These are phyloP conservation scores for Suillus decipiens DNA, from an alignment of 768 basidiomycete genomes.

Conservation along the genomic window DNA sequence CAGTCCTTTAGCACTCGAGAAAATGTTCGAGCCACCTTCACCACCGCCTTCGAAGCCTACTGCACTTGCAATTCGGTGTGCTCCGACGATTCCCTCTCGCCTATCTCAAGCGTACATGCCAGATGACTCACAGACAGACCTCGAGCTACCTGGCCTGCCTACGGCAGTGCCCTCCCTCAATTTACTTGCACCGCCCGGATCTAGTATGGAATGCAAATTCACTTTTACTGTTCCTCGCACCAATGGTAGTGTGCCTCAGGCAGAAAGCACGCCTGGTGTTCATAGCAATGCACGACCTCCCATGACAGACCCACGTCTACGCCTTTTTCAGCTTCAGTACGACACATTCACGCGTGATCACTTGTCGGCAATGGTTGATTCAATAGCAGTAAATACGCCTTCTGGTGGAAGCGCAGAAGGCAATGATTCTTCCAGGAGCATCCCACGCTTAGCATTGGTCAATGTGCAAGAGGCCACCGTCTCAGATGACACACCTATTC, in stretches of 20 bases:
- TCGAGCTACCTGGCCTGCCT: slow-evolving; percentile 18
- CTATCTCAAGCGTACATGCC: slow-evolving; percentile 39
- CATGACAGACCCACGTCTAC: slow-evolving; percentile 71
- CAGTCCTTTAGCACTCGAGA: slow-evolving; percentile 82
- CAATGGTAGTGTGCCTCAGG: slow-evolving; percentile 45
- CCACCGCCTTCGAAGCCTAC: slow-evolving; percentile 49
- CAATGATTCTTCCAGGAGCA: slow-evolving; percentile 47
- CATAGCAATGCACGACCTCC: slow-evolving; percentile 32
- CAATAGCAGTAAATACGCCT: slow-evolving; percentile 81
- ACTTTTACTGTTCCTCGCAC: slow-evolving; percentile 70
- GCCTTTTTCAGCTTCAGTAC: slow-evolving; percentile 91
- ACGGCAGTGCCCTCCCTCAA: slow-evolving; percentile 14
- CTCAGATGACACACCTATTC: slow-evolving; percentile 50
- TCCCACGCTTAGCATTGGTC: slow-evolving; percentile 43
- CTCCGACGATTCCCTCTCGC: slow-evolving; percentile 37
- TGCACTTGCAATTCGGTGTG: slow-evolving; percentile 26
- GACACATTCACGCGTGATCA: slow-evolving; percentile 96
- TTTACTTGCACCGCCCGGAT: slow-evolving; percentile 11
- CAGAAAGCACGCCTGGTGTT: slow-evolving; percentile 58
- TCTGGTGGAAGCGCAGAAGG: slow-evolving; percentile 53
- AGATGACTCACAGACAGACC: slow-evolving; percentile 29
- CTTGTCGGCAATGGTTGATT: slow-evolving; percentile 91
- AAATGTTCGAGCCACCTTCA: slow-evolving; percentile 93
- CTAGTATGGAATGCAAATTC: slow-evolving; percentile 60
- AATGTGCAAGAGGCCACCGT: slow-evolving; percentile 47